Evolutionary conservation across 2,329 filamentous ascomycete genomes (phyloP).

Genomic region (Clarireedia monteithiana): DNA sequence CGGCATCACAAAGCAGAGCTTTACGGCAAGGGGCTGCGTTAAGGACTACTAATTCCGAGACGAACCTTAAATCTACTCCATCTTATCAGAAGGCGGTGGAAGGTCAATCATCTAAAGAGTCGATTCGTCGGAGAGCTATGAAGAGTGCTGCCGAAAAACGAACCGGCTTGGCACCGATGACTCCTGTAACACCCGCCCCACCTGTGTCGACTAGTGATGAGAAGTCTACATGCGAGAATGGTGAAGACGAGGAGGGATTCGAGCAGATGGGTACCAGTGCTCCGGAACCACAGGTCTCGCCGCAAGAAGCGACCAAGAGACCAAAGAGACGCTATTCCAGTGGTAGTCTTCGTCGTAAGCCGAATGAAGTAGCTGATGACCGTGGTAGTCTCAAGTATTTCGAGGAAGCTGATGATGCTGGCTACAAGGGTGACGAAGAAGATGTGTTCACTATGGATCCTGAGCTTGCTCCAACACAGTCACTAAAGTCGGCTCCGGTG

Average conservation of each 20-base stretch:
- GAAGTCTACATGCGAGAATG: conserved; percentile 13
- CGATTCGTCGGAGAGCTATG: conserved; percentile 28
- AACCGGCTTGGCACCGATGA: conserved; percentile 11
- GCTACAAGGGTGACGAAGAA: conserved; percentile 67
- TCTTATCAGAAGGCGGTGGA: conserved; percentile 10
- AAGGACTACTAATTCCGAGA: conserved; percentile 26
- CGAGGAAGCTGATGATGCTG: conserved; percentile 80
- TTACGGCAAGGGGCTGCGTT: conserved; percentile 42
- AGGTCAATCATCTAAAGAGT: conserved; percentile 36
- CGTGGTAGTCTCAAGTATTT: conserved; percentile 82
- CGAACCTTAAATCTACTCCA: conserved; percentile 24
- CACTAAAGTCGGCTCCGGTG: not conserved
- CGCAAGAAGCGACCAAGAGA: conserved; percentile 16
- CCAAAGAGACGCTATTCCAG: conserved; percentile 76
- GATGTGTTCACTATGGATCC: conserved; percentile 63
- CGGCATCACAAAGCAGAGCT: conserved; percentile 54
- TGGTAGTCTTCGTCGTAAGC: conserved; percentile 68
- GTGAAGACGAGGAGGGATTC: conserved; percentile 29
- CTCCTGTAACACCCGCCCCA: conserved; percentile 4
- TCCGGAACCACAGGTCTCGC: conserved; percentile 48
- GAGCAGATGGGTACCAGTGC: conserved; percentile 51
- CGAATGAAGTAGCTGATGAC: conserved; percentile 61
- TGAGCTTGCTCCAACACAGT: conserved; percentile 16
- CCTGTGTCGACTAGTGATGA: conserved; percentile 3
- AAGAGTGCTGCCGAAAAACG: conserved; percentile 22